phyloP scores from a whole-genome alignment of 768 basidiomycete genomes.

The Lenzites betulinus region DNA sequence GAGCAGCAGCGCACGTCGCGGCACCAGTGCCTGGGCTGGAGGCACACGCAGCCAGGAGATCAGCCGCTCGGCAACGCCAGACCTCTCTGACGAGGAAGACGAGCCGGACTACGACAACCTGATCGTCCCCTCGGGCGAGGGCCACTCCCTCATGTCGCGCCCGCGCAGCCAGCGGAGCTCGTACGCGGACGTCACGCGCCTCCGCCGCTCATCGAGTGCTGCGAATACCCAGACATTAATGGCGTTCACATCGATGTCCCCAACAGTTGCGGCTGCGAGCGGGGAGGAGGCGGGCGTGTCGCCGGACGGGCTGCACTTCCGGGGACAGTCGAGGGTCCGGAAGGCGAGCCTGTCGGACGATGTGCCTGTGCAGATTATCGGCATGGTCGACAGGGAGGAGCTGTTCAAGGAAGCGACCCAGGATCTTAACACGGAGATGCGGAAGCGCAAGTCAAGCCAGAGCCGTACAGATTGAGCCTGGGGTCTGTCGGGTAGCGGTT shows the following conservation, averaged over 20 bases:
- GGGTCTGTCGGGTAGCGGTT: not conserved
- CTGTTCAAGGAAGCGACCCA: slow-evolving; percentile 65
- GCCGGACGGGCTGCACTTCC: slow-evolving; percentile 46
- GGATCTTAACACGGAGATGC: slow-evolving; percentile 66
- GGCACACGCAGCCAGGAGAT: slow-evolving; percentile 58
- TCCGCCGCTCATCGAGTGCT: slow-evolving; percentile 50
- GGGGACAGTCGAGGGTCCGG: slow-evolving; percentile 43
- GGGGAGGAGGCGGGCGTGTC: slow-evolving; percentile 31
- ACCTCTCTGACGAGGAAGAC: slow-evolving; percentile 84
- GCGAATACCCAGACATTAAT: slow-evolving; percentile 56
- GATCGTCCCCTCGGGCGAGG: slow-evolving; percentile 58
- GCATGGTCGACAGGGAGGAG: slow-evolving; percentile 56
- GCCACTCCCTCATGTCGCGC: slow-evolving; percentile 33
- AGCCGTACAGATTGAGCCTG: not conserved
- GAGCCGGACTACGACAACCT: slow-evolving; percentile 89
- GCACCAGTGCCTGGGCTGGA: slow-evolving; percentile 89
- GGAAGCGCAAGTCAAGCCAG: slow-evolving; percentile 27
- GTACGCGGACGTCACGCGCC: slow-evolving; percentile 78
- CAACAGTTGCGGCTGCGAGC: slow-evolving; percentile 6
- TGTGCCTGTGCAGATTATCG: slow-evolving; percentile 64
- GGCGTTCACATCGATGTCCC: slow-evolving; percentile 18
- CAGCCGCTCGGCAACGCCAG: slow-evolving; percentile 69
- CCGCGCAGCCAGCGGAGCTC: slow-evolving; percentile 33
- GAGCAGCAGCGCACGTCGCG: slow-evolving; percentile 73
- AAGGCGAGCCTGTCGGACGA: slow-evolving; percentile 65